A percentile compares a stretch with the other conserved stretches of the same genome.
Conservation (phyloP, 805 yeast species). For the Metschnikowia bowlesiae region DNA sequence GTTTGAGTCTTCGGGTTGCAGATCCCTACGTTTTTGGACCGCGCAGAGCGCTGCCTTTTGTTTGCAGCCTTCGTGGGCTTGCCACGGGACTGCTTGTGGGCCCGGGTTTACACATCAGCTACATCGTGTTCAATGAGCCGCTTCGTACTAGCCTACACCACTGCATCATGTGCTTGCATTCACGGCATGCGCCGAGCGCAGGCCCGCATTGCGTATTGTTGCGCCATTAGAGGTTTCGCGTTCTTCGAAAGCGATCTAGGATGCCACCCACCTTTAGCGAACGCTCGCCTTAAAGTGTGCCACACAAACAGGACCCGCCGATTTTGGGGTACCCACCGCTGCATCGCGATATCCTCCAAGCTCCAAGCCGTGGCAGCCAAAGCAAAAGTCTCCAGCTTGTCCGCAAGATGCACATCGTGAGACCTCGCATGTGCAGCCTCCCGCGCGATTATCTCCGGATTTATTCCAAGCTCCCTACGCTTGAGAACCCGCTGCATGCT, state of each 20-base stretch:
- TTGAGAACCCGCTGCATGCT: neutral
- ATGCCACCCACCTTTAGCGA: neutral
- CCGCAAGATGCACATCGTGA: neutral
- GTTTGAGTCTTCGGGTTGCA: no score
- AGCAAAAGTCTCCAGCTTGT: neutral
- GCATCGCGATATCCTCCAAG: no score
- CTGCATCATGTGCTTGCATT: conserved; percentile 1
- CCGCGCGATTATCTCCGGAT: neutral
- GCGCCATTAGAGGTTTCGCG: conserved; percentile 1
- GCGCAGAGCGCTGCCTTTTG: no score
- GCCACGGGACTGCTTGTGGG: neutral
- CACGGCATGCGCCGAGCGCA: neutral
- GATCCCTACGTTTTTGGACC: no score
- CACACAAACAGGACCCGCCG: neutral
- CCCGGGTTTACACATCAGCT: neutral
- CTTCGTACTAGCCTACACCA: neutral
- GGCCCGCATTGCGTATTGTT: neutral
- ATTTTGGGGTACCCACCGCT: neutral
- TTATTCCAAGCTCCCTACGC: neutral
- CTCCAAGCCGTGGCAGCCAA: neutral
- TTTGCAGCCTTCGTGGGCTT: neutral
- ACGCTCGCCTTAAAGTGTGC: neutral
- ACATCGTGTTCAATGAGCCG: neutral
- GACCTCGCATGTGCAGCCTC: neutral
- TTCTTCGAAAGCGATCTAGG: neutral